Percentiles rank a stretch among this genome's conserved stretches.
These are phyloP conservation scores for Alternaria sp. DNA, from an alignment of 2,329 filamentous ascomycete genomes.

Conservation along the genomic window DNA sequence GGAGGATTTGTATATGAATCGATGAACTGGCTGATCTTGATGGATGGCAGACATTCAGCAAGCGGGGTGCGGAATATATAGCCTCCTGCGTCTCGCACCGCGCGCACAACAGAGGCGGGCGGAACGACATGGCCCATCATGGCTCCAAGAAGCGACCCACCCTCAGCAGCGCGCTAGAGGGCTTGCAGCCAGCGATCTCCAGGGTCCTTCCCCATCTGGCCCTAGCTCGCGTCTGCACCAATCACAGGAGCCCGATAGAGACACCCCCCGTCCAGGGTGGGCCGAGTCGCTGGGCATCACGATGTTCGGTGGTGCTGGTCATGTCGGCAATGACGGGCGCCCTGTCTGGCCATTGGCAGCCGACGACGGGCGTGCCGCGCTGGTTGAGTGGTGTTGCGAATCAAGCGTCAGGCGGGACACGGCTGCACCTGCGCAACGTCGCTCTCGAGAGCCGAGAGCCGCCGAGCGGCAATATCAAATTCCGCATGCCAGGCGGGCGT, in stretches of 20 bases:
- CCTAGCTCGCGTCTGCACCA: constrained; percentile 14
- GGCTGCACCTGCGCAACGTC: too few relatives aligned
- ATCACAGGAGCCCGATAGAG: constrained; percentile 24
- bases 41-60: constrained; percentile 4
- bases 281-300: constrained; percentile 13
- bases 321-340: constrained; percentile 30
- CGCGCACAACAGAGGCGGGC: constrained; percentile 15
- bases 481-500: too few relatives aligned
- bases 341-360: too few relatives aligned
- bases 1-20: constrained; percentile 12
- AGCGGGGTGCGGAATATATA: constrained; percentile 42
- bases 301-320: constrained; percentile 12
- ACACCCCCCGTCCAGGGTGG: constrained; percentile 20
- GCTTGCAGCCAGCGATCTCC: constrained; percentile 41
- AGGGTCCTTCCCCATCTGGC: constrained; percentile 40
- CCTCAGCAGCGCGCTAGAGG: constrained; percentile 18
- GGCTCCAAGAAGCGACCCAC: constrained; percentile 29
- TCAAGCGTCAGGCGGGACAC: too few relatives aligned
- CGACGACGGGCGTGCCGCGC: too few relatives aligned
- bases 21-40: constrained; percentile 4
- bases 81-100: constrained; percentile 21
- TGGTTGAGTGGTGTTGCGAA: too few relatives aligned
- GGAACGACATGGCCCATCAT: constrained; percentile 23
- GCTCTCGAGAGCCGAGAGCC: too few relatives aligned
- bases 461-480: too few relatives aligned